Base-by-base conservation (phyloP, 495 filamentous ascomycete genomes). In the Tuber indicum region DNA sequence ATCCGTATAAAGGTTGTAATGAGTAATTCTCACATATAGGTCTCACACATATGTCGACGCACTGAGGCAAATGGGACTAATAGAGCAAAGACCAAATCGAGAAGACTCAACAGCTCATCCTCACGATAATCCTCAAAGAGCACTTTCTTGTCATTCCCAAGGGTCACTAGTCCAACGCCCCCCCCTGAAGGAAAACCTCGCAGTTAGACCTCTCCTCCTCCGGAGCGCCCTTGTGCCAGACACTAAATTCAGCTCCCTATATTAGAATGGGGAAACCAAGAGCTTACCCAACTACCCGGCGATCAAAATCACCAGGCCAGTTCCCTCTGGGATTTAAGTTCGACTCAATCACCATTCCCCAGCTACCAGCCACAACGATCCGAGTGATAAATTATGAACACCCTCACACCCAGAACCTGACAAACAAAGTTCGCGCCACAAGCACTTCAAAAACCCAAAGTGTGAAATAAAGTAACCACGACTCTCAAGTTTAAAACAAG, bases 401-500 rank as follows among this genome's bases (percentile, higher is more conserved):
- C 14, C 14, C 26, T 2, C 26, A 36, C 36, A 32, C 14, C 26
- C 14, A 17, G 3, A 26, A 36, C 26, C n/a, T 19, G 4, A 36
- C 58, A 62, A 62, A 62, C 58, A 66, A 66, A 66, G 58, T 36
- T 66, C 14, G 26, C 26, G 58, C 58, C 58, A 66, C 58, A 66
- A 36, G 12, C 9, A 17, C 58, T 66, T 66, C 58, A 66, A 14
- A 66, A 32, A 17, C 12, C 32, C 4, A 36, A 66, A 17, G 32
- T 17, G 26, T 6, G 17, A 66, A 66, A 66, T 36, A 62, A 62
- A 62, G 16, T 3, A 66, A 66, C 2, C 58, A 32, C 14, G 26
- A 9, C 58, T 36, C 32, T 66, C 58, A 66, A 66, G 26, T 36
- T 36, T 26, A 16, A 32, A 58, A 58, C 5, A 26, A 36, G 32